Conservation (phyloP, 352 stramenopile genomes). For the Globisporangium camurandrum region DNA sequence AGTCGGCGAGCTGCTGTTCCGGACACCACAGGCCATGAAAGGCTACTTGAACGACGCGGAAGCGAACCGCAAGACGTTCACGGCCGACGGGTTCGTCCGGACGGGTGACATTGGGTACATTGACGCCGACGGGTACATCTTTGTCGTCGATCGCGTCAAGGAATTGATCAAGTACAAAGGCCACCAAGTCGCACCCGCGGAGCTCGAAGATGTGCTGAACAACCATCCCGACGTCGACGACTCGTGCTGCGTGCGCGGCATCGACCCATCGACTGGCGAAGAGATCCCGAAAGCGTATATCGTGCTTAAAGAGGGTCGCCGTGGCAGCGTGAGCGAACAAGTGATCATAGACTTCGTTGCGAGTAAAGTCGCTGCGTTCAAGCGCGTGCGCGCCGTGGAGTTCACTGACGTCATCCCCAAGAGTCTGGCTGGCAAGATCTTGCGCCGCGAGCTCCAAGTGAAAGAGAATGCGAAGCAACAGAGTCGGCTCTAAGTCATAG, state of each 20-base stretch:
- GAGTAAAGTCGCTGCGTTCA: slow-evolving; percentile 75
- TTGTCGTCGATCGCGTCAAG: slow-evolving; percentile 91
- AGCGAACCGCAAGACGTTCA: slow-evolving; percentile 76
- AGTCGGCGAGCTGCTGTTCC: slow-evolving; percentile 76
- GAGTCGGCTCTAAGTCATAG: neutral
- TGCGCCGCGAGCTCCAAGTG: slow-evolving; percentile 73
- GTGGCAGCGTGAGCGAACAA: slow-evolving; percentile 38
- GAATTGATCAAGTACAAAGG: slow-evolving; percentile 95
- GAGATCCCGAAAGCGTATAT: slow-evolving; percentile 86
- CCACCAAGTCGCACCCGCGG: slow-evolving; percentile 86
- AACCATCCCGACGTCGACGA: slow-evolving; percentile 66
- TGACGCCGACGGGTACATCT: slow-evolving; percentile 88
- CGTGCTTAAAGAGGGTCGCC: slow-evolving; percentile 54
- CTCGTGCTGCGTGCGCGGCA: slow-evolving; percentile 51
- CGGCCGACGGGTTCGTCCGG: slow-evolving; percentile 70
- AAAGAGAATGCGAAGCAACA: slow-evolving; percentile 20
- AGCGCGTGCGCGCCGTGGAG: slow-evolving; percentile 81
- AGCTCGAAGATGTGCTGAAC: slow-evolving; percentile 88
- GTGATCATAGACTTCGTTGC: slow-evolving; percentile 83
- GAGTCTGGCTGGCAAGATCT: slow-evolving; percentile 86
- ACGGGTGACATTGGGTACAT: slow-evolving; percentile 90
- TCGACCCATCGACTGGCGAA: slow-evolving; percentile 68
- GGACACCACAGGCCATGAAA: slow-evolving; percentile 87
- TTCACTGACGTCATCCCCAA: slow-evolving; percentile 89
- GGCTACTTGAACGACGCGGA: slow-evolving; percentile 87